These are phyloP conservation scores for Micractinium conductrix DNA, from an alignment of 139 green algal genomes.

Conservation along the genomic window DNA sequence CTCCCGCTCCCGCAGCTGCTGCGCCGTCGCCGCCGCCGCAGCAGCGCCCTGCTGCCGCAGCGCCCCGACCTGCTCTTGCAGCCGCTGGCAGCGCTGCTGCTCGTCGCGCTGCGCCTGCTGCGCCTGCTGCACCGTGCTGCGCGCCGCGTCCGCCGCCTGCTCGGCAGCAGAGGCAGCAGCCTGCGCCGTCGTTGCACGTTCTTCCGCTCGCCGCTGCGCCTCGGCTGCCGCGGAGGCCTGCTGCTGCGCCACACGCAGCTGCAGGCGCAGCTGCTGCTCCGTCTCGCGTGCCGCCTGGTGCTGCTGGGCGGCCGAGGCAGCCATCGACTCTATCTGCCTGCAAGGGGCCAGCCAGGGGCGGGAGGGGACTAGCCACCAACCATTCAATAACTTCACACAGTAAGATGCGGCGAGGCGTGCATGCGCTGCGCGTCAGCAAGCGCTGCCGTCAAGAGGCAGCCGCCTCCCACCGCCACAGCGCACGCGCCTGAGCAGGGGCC, in stretches of 20 bases:
- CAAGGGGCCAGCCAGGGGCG: background rate
- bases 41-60: slow-evolving; percentile 15
- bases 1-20: slow-evolving; percentile 20
- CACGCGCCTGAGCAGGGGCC: slow-evolving; percentile 50
- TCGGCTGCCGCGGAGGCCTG: slow-evolving; percentile 13
- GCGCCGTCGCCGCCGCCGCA: background rate
- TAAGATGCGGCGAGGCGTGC: no score
- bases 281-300: slow-evolving; percentile 37
- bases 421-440: background rate
- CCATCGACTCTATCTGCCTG: slow-evolving; percentile 66
- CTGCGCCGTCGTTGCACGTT: background rate
- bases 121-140: slow-evolving; percentile 18
- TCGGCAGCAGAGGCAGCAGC: slow-evolving; percentile 14
- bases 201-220: slow-evolving; percentile 34
- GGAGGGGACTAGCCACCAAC: no score
- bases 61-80: slow-evolving; percentile 33
- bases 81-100: background rate
- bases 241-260: slow-evolving; percentile 35
- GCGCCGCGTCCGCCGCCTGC: slow-evolving; percentile 15
- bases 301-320: slow-evolving; percentile 42
- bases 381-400: no score
- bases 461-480: background rate
- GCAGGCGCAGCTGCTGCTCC: slow-evolving; percentile 42
- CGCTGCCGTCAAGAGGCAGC: background rate
- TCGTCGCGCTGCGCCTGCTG: slow-evolving; percentile 26